phyloP scores from a whole-genome alignment of 495 filamentous ascomycete species.

The Annulohypoxylon bovei region DNA sequence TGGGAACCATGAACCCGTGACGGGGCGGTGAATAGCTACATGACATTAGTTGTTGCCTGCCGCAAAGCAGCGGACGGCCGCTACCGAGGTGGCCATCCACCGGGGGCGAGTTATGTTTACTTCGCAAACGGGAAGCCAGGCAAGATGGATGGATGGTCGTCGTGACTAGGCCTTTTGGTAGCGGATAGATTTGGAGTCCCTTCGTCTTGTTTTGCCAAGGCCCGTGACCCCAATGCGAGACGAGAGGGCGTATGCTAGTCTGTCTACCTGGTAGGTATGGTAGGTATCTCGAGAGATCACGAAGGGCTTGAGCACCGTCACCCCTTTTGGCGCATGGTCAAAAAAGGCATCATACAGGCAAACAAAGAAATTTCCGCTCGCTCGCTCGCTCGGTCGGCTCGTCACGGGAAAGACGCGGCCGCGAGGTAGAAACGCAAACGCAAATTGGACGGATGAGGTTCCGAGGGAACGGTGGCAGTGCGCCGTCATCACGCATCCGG shows the following conservation, averaged over 20 bases:
- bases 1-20: not conserved
- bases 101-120: not conserved
- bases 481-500: conserved; percentile 35
- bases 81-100: conserved; percentile 39
- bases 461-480: conserved; percentile 39
- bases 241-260: not conserved
- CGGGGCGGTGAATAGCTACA: conserved; percentile 17
- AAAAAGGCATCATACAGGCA: not conserved
- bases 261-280: not conserved
- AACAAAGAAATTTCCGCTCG: conserved; percentile 1
- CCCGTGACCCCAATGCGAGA: conserved; percentile 15
- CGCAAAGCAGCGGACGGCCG: conserved; percentile 34
- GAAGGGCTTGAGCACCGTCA: conserved; percentile 13
- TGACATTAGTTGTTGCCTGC: conserved; percentile 15
- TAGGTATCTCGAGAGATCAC: conserved; percentile 6
- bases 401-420: conserved; percentile 12
- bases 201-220: conserved; percentile 15
- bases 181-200: conserved; percentile 7
- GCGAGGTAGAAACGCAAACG: conserved; percentile 17
- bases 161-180: not conserved
- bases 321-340: conserved; percentile 7
- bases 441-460: conserved; percentile 10
- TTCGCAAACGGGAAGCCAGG: conserved; percentile 25
- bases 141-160: conserved; percentile 5
- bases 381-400: not conserved